Evolutionary conservation across 2,329 filamentous ascomycete genomes (phyloP), one percentile per base, ranked within the genome.

Genomic region (Botrytis aclada): DNA sequence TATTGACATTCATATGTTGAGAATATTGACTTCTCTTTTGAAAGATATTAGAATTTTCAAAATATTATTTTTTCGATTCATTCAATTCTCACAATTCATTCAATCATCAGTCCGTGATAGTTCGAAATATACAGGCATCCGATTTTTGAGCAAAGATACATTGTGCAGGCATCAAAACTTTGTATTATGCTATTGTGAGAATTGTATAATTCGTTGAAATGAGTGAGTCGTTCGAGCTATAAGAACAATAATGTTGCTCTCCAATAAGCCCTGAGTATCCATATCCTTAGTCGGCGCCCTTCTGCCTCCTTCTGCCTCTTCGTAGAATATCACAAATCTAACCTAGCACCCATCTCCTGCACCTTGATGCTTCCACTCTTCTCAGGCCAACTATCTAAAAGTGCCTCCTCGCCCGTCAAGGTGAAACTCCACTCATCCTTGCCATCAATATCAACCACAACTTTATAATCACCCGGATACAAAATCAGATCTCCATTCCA

Each of bases 391-490:
- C 51, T 54, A 70, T 85, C 86, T 69, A 88, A 74, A 25, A 84
- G 80, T 1, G 77, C 80, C 34, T 82, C 78, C 1, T 83, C 78
- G 0, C 86, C 87, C 0, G 82, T 85, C 73, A 88, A 79, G 3
- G 81, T 83, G 74, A 88, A 86, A 34, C 83, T 83, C 61, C 83
- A 75, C 51, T 75, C 80, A 0, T 82, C 81, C 65, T 83, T 77
- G 2, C 82, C 81, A 67, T 84, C 82, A 72, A 82, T 79, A 77
- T 88, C 86, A 14, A 88, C 70, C 66, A 82, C 76, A 18, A 88
- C 63, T 12, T 79, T 82, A 75, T 89, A 89, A 29, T 82, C 82
- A 0, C 86, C 88, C 0, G 87, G 87, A 78, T 87, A 88, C 16
- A 89, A 77, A 22, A 87, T 84, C 65, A 81, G 83, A 74, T 86